Evolutionary conservation across 1,139 yeast species (phyloP).

Genomic region (Blastobotrys indianensis): DNA sequence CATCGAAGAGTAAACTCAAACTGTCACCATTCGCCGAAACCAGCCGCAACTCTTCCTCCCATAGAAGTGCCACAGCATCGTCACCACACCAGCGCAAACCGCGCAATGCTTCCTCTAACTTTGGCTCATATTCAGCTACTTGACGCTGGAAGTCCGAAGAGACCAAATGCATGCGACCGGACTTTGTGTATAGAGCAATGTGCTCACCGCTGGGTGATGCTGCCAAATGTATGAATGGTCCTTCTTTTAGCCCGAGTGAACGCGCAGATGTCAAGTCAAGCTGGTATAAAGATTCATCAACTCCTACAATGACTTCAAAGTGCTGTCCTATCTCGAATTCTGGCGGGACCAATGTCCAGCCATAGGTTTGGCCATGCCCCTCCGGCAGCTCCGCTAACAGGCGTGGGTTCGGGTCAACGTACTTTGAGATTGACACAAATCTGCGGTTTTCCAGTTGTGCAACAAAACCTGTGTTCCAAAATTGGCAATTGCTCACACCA

Average conservation of each 20-base stretch:
- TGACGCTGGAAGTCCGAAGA: constrained; percentile 47
- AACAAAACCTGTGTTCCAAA: constrained; percentile 37
- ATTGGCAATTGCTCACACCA: constrained; percentile 36
- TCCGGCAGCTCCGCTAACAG: constrained; percentile 19
- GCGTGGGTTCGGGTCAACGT: constrained; percentile 30
- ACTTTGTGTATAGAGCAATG: constrained; percentile 49
- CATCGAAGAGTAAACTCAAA: constrained; percentile 41
- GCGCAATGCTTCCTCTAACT: constrained; percentile 28
- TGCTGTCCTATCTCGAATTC: constrained; percentile 27
- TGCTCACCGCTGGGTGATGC: constrained; percentile 59
- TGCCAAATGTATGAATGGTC: constrained; percentile 50
- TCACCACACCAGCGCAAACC: constrained; percentile 79
- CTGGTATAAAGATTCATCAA: constrained; percentile 14
- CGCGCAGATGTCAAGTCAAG: constrained; percentile 6
- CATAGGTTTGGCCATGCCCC: constrained; percentile 15
- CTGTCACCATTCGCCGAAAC: constrained; percentile 69
- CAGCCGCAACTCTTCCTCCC: constrained; percentile 59
- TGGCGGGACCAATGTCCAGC: constrained; percentile 36
- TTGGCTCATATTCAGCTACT: constrained; percentile 41
- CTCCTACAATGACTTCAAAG: constrained; percentile 32
- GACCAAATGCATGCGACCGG: constrained; percentile 48
- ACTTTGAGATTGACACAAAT: constrained; percentile 35
- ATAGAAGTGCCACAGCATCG: constrained; percentile 62
- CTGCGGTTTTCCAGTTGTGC: constrained; percentile 32
- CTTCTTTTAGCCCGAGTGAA: constrained; percentile 33